Base-by-base conservation (phyloP, 345 rosid species). In the Hibiscus syriacus region DNA sequence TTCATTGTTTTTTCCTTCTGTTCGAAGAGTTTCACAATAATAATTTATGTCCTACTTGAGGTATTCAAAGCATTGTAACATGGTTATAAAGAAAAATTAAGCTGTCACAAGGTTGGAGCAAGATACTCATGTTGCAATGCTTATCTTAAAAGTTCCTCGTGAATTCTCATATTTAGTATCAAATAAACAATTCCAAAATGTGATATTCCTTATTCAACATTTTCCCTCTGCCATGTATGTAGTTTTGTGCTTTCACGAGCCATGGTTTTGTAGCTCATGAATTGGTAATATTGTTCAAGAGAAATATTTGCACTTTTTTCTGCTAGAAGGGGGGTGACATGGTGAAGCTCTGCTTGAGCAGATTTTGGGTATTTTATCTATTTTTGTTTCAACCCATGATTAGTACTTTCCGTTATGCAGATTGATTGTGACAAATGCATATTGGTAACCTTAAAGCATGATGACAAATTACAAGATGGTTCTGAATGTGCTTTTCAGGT, bases 401-500 rank as follows among this genome's bases (percentile, higher is more conserved):
- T 53, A 46, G 22, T 62, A 55, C 61, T 77, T 34, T 65, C 50
- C 67, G 13, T 67, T 73, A 9, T 83, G 83, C 95, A 94, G 87
- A 89, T 89, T 77, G 98, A 94, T 78, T 88, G 88, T 75, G 95
- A 92, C 83, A 92, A 95, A 88, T 80, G 93, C 72, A 74, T 95
- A 34, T 81, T 92, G 96, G 98, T 95, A 74, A 83, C 93, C 22
- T 70, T 93, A 76, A 93, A 93, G 78, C 96, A 93, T 75, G 99
- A 91, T 72, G 99, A 93, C 70, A 93, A 91, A 79, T 81, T 93
- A 74, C 96, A 87, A 73, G 99, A 93, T 79, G 97, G 96, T 58
- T 77, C 95, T 8, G 99, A 90, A 81, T 87, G 89, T 79, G 85
- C 83, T 77, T 93, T 93, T 73, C 98, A 93, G 98, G 98, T 93